A percentile compares a stretch with the other conserved stretches of the same genome.
phyloP scores from a whole-genome alignment of 495 filamentous ascomycete genomes.

The Penicillium atrosanguineum region DNA sequence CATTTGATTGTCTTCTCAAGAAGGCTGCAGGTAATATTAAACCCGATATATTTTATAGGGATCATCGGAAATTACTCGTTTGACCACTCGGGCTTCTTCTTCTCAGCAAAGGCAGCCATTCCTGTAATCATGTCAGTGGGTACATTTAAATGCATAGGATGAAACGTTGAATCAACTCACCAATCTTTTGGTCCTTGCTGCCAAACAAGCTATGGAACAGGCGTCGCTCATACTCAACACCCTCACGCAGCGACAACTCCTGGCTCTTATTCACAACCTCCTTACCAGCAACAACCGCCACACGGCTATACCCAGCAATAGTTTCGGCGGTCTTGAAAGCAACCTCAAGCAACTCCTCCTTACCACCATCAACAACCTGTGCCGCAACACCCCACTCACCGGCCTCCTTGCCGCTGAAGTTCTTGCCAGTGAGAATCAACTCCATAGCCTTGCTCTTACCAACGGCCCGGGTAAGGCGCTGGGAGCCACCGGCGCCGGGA shows the following conservation, averaged over 20 bases:
- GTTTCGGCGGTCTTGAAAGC: slow-evolving; percentile 79
- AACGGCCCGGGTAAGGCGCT: slow-evolving; percentile 82
- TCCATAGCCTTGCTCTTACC: slow-evolving; percentile 95
- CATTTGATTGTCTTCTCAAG: background rate
- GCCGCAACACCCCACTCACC: slow-evolving; percentile 89
- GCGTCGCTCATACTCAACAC: slow-evolving; percentile 89
- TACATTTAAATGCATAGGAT: background rate
- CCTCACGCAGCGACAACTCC: slow-evolving; percentile 79
- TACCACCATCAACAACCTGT: slow-evolving; percentile 70
- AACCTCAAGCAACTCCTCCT: slow-evolving; percentile 73
- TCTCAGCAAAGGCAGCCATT: slow-evolving; percentile 93
- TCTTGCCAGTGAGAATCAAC: slow-evolving; percentile 81
- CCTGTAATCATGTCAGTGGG: slow-evolving; percentile 41
- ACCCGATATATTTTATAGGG: background rate
- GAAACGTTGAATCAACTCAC: slow-evolving; percentile 34
- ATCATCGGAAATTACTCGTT: slow-evolving; percentile 57
- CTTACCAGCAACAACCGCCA: slow-evolving; percentile 88
- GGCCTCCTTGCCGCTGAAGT: slow-evolving; percentile 77
- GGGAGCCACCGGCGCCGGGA: slow-evolving; percentile 87
- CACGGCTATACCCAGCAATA: slow-evolving; percentile 76
- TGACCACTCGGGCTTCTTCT: slow-evolving; percentile 90
- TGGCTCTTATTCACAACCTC: slow-evolving; percentile 98
- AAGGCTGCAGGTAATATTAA: background rate
- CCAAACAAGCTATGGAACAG: slow-evolving; percentile 93
- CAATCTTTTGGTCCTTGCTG: slow-evolving; percentile 93